These are phyloP conservation scores for Rhodotorula diobovata DNA, from an alignment of 768 basidiomycete genomes.

Conservation along the genomic window DNA sequence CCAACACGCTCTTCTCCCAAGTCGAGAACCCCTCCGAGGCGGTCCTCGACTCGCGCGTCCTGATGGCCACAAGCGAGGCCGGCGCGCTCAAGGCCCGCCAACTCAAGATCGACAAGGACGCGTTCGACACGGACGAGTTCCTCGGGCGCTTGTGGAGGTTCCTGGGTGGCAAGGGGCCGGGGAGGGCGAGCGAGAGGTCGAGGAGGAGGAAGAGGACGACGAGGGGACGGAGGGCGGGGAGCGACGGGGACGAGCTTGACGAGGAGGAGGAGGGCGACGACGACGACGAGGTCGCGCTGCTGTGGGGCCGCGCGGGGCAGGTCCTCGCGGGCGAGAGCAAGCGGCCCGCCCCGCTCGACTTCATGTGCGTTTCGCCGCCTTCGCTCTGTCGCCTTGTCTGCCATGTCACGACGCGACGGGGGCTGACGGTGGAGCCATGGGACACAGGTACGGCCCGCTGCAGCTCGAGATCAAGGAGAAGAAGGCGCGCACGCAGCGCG, in stretches of 20 bases:
- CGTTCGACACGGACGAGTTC: constrained; percentile 91
- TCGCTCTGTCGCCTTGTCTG: neutral
- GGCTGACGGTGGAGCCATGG: neutral
- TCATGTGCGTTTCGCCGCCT: constrained; percentile 61
- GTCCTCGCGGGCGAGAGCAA: constrained; percentile 74
- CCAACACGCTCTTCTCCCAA: constrained; percentile 46
- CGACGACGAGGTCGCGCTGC: constrained; percentile 34
- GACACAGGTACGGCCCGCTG: constrained; percentile 78
- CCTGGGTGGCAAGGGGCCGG: constrained; percentile 50
- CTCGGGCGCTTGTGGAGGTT: constrained; percentile 61
- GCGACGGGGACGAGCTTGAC: too few relatives aligned
- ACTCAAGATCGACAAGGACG: constrained; percentile 78
- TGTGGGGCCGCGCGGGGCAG: constrained; percentile 79
- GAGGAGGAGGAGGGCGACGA: neutral
- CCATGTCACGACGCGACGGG: neutral
- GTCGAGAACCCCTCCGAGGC: constrained; percentile 82
- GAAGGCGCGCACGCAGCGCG: constrained; percentile 39
- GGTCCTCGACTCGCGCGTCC: constrained; percentile 76
- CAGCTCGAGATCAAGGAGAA: constrained; percentile 57
- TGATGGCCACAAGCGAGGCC: constrained; percentile 70
- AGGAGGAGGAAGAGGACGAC: constrained; percentile 50
- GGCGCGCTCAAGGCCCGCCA: constrained; percentile 82
- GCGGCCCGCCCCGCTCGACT: constrained; percentile 73
- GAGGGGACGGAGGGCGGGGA: constrained; percentile 4
- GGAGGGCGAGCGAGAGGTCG: constrained; percentile 43